These are phyloP conservation scores for Oryza officinalis DNA, from an alignment of 176 grass and related monocot species.

Conservation along the genomic window DNA sequence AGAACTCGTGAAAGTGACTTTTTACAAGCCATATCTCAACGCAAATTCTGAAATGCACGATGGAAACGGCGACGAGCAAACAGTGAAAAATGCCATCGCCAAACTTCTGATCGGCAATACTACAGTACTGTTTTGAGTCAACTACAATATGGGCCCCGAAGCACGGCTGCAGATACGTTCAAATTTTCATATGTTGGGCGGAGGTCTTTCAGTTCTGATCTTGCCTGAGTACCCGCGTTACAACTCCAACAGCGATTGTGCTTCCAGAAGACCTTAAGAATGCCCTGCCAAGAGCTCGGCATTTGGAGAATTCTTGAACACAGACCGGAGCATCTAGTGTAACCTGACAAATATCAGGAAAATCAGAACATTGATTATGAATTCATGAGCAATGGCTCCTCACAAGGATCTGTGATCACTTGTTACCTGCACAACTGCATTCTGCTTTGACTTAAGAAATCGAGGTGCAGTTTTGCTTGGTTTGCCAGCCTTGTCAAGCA, in stretches of 20 bases:
- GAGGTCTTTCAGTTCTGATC: constrained; percentile 32
- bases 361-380: constrained; percentile 10
- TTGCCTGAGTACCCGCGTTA: constrained; percentile 52
- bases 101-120: not conserved
- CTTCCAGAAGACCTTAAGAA: constrained; percentile 75
- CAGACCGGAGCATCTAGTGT: constrained; percentile 62
- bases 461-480: constrained; percentile 70
- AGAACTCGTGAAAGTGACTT: constrained; percentile 17
- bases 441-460: constrained; percentile 92
- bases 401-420: not conserved
- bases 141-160: not conserved
- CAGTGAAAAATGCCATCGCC: constrained; percentile 41
- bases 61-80: constrained; percentile 1
- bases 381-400: not conserved
- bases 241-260: constrained; percentile 79
- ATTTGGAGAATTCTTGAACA: constrained; percentile 82
- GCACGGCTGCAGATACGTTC: not conserved
- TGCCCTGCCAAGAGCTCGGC: constrained; percentile 72
- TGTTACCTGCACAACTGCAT: constrained; percentile 76
- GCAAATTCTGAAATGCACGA: constrained; percentile 11
- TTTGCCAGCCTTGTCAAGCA: constrained; percentile 89
- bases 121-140: not conserved
- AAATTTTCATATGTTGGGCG: not conserved
- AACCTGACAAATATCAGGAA: constrained; percentile 47
- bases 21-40: constrained; percentile 18